Evolutionary conservation across 768 basidiomycete species (phyloP).

Genomic region (Xerocomellus dryophilus): DNA sequence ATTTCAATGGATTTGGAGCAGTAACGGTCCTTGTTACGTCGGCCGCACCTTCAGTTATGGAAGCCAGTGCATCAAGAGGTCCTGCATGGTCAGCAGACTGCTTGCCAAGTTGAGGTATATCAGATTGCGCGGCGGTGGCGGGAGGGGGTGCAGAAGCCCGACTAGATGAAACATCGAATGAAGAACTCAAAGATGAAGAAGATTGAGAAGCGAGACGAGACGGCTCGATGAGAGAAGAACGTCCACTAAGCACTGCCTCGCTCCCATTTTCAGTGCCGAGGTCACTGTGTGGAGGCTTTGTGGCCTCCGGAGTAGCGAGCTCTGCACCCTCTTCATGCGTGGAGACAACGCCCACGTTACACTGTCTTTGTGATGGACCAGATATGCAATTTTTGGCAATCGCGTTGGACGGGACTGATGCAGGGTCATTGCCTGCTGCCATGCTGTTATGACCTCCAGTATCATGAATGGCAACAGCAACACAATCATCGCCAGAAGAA

Average conservation of each 20-base stretch:
- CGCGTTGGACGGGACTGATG: slow-evolving; percentile 24
- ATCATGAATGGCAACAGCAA: slow-evolving; percentile 15
- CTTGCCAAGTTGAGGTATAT: slow-evolving; percentile 41
- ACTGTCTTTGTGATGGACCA: slow-evolving; percentile 18
- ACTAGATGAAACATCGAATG: slow-evolving; percentile 48
- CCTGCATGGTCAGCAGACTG: slow-evolving; percentile 47
- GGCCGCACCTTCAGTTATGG: slow-evolving; percentile 3
- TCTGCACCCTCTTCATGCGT: slow-evolving; percentile 19
- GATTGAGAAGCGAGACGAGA: slow-evolving; percentile 33
- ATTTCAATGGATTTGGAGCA: slow-evolving; percentile 37
- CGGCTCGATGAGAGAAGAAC: slow-evolving; percentile 28
- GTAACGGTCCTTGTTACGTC: slow-evolving; percentile 6
- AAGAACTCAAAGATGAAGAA: slow-evolving; percentile 32
- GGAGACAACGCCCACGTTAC: slow-evolving; percentile 21
- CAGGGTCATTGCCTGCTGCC: slow-evolving; percentile 26
- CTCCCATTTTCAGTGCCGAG: slow-evolving; percentile 18
- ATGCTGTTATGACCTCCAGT: slow-evolving; percentile 13
- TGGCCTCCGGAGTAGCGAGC: slow-evolving; percentile 18
- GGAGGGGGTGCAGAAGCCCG: slow-evolving; percentile 35
- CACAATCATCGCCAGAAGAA: slow-evolving; percentile 30
- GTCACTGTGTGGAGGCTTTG: slow-evolving; percentile 17
- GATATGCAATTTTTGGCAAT: slow-evolving; percentile 12
- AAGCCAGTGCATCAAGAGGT: slow-evolving; percentile 44
- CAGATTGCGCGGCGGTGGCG: slow-evolving; percentile 29
- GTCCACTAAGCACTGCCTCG: slow-evolving; percentile 15